A percentile compares a stretch with the other conserved stretches of the same genome.
These are phyloP conservation scores for Pueraria montana DNA, from an alignment of 306 rosid genomes.

Conservation along the genomic window DNA sequence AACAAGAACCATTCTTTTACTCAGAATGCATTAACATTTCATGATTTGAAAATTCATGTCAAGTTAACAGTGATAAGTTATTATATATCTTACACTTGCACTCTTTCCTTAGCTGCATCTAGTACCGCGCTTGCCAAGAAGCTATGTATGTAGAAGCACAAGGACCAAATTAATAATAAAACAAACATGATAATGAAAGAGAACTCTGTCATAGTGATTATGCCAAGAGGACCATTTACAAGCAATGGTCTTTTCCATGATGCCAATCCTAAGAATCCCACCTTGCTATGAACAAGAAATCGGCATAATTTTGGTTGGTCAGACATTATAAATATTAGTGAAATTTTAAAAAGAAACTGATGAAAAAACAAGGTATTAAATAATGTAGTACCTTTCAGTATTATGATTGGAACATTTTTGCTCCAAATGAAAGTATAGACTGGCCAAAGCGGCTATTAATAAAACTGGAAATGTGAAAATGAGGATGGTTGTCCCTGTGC, in stretches of 20 bases:
- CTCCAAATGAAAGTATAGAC: constrained; percentile 57
- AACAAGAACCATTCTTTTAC: constrained; percentile 10
- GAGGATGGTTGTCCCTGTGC: constrained; percentile 56
- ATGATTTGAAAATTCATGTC: not conserved
- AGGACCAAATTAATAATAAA: constrained; percentile 64
- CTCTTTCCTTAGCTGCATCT: constrained; percentile 46
- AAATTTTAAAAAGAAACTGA: not conserved
- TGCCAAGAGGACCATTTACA: constrained; percentile 65
- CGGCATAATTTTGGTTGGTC: constrained; percentile 1
- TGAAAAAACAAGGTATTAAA: constrained; percentile 3
- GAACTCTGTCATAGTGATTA: constrained; percentile 58
- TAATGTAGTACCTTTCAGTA: constrained; percentile 47
- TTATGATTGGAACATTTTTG: constrained; percentile 32
- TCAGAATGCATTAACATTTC: not conserved
- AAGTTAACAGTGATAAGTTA: not conserved
- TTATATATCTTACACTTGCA: constrained; percentile 58
- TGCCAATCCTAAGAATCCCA: constrained; percentile 34
- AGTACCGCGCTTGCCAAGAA: constrained; percentile 50
- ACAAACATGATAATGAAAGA: constrained; percentile 56
- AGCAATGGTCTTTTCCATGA: constrained; percentile 59
- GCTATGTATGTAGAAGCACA: constrained; percentile 54
- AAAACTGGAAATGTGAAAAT: constrained; percentile 61
- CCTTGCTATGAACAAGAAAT: constrained; percentile 46
- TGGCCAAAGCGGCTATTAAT: constrained; percentile 56
- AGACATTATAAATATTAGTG: not conserved